Base-by-base conservation (phyloP, 768 basidiomycete species). In the Russula earlei region DNA sequence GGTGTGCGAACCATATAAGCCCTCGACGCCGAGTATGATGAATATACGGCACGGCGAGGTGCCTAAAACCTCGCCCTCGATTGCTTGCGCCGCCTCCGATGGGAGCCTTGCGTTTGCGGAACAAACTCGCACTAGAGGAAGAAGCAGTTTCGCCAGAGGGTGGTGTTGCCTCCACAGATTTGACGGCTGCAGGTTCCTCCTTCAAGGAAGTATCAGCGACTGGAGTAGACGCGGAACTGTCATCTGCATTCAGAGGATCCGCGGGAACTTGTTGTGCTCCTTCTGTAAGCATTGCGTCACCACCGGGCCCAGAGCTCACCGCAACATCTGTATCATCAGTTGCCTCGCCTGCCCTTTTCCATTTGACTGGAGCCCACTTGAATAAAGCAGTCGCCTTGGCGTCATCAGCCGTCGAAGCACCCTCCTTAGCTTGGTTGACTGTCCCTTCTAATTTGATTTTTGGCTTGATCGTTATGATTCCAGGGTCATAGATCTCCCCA, bases 401-500 rank as follows among this genome's bases (percentile, higher is more conserved):
- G 38, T 61, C 55, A 22, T 43, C 8, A 49, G 31, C 19, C 20
- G 8, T 3, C 24, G 42, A 15, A 25, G 33, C 22, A 7, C 9
- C 53, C 11, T 61, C 63, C 38, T 57, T 46, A 19, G 38, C 72
- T n/a, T n/a, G n/a, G n/a, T n/a, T n/a, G n/a, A n/a, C n/a, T n/a
- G n/a, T n/a, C n/a, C n/a, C n/a, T 62, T 79, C 77, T 66, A 77
- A 77, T 71, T 79, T 82, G 56, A 65, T 62, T 70, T 83, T 85
- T 31, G 80, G 60, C 66, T 83, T 82, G 63, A 88, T 77, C 29
- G 79, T 71, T 46, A 90, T 81, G 20, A 81, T 64, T 1, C 82
- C 84, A 4, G 87, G 87, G 67, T 95, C 91, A 61, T 88, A 94
- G 27, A 88, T 79, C 62, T 90, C 85, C 12, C 85, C 89, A 11